These are phyloP conservation scores for Fusarium sp. DNA, from an alignment of 2,329 filamentous ascomycete genomes.

Conservation along the genomic window DNA sequence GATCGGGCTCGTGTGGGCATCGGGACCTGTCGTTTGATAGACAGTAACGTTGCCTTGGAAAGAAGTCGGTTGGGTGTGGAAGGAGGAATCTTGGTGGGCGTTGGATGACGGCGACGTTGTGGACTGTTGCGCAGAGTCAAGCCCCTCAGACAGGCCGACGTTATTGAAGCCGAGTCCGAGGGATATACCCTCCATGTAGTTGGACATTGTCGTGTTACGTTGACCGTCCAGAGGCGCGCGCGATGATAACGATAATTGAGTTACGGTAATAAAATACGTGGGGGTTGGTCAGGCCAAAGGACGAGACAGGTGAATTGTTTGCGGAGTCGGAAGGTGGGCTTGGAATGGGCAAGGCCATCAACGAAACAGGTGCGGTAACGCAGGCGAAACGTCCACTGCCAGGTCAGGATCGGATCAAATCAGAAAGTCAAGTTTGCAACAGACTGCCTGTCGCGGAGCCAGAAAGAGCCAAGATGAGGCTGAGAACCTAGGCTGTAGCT, in stretches of 20 bases:
- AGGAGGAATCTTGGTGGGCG: conserved; percentile 36
- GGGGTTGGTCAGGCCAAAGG: conserved; percentile 13
- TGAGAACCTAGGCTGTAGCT: conserved; percentile 27
- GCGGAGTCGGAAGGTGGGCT: conserved; percentile 20
- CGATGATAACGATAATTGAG: conserved; percentile 9
- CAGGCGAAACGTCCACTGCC: conserved; percentile 10
- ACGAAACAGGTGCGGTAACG: conserved; percentile 17
- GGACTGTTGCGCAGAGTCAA: conserved; percentile 40
- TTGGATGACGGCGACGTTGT: conserved; percentile 44
- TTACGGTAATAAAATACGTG: conserved; percentile 16
- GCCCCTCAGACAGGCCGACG: conserved; percentile 37
- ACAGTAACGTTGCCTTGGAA: conserved; percentile 54
- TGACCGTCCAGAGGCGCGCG: background rate
- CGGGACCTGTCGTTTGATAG: conserved; percentile 57
- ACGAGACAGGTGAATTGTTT: conserved; percentile 22
- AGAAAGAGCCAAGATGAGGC: conserved; percentile 33
- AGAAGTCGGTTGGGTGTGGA: conserved; percentile 34
- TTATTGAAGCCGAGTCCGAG: conserved; percentile 46
- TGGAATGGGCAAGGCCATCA: conserved; percentile 33
- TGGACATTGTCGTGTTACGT: conserved; percentile 42
- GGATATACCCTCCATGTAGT: conserved; percentile 42
- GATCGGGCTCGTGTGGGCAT: conserved; percentile 55
- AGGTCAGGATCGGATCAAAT: background rate
- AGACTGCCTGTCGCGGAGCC: conserved; percentile 20
- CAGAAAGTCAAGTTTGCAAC: conserved; percentile 19